Evolutionary conservation across 768 basidiomycete genomes (phyloP).

Genomic region (Sporobolomyces phaffii): DNA sequence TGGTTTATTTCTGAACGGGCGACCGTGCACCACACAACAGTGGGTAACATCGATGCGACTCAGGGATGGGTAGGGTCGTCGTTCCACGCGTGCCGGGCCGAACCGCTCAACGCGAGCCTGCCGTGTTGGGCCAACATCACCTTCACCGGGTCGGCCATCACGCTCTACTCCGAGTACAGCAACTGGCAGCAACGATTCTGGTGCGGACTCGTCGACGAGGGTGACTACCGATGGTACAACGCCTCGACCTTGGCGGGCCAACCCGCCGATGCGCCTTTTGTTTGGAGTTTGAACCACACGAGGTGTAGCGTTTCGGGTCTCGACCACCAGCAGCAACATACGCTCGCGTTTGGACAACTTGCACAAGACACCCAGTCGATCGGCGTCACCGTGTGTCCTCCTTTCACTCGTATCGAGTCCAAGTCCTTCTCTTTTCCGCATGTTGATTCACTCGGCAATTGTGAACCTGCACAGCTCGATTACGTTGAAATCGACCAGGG

Average conservation of each 20-base stretch:
- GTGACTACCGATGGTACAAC: conserved; percentile 11
- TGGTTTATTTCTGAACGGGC: no score
- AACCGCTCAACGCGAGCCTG: not conserved
- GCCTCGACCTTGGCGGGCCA: not conserved
- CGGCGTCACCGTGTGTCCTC: conserved; percentile 10
- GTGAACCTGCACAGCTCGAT: no score
- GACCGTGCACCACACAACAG: not conserved
- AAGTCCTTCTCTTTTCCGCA: no score
- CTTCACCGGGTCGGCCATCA: not conserved
- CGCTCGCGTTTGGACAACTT: conserved; percentile 10
- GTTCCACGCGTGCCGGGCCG: conserved; percentile 10
- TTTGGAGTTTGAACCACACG: conserved; percentile 21
- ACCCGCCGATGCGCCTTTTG: not conserved
- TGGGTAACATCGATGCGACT: not conserved
- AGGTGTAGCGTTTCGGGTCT: conserved; percentile 6
- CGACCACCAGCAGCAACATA: not conserved
- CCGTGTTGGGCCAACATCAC: conserved; percentile 16
- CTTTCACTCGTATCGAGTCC: no score
- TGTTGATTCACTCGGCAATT: no score
- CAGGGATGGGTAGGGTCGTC: not conserved
- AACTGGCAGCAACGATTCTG: not conserved
- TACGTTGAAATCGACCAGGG: conserved; percentile 4
- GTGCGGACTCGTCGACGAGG: not conserved
- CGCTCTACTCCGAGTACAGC: not conserved
- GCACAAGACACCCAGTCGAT: not conserved